phyloP scores from a whole-genome alignment of 1,284 basidiomycete genomes.

The Filobasidium uniguttulatum region DNA sequence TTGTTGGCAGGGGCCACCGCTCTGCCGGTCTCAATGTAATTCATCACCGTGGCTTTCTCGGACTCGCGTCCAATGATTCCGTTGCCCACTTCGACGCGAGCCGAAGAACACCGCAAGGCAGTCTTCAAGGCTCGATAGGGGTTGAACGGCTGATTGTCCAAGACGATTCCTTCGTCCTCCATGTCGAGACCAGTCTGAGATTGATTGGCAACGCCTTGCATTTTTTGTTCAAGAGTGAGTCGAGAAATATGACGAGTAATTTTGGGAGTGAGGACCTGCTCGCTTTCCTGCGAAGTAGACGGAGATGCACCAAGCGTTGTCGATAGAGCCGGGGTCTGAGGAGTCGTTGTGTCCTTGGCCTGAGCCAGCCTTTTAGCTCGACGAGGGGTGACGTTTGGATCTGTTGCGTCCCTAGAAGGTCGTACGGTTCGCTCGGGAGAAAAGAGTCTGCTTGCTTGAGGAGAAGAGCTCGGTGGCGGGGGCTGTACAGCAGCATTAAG shows the following conservation, averaged over 20 bases:
- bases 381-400: background rate
- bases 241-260: conserved; percentile 3
- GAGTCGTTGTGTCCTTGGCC: background rate
- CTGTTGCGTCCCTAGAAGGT: background rate
- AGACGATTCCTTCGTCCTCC: conserved; percentile 1
- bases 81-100: conserved; percentile 14
- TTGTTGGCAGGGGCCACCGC: conserved; percentile 23
- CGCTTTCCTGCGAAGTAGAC: conserved; percentile 7
- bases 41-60: conserved; percentile 25
- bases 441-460: background rate
- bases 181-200: background rate
- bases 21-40: conserved; percentile 23
- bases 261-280: conserved; percentile 4
- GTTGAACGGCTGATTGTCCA: background rate
- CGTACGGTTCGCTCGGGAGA: background rate
- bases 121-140: conserved; percentile 32
- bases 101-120: conserved; percentile 26
- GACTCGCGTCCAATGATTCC: conserved; percentile 30
- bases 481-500: background rate
- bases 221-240: conserved; percentile 3
- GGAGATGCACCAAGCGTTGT: conserved; percentile 2
- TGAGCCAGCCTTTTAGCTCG: background rate
- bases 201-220: background rate
- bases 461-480: background rate
- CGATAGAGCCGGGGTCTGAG: conserved; percentile 1